Percentiles rank a stretch among this genome's conserved stretches.
These are phyloP conservation scores for Trichosanthes truncata DNA, from an alignment of 306 rosid genomes.

Conservation along the genomic window DNA sequence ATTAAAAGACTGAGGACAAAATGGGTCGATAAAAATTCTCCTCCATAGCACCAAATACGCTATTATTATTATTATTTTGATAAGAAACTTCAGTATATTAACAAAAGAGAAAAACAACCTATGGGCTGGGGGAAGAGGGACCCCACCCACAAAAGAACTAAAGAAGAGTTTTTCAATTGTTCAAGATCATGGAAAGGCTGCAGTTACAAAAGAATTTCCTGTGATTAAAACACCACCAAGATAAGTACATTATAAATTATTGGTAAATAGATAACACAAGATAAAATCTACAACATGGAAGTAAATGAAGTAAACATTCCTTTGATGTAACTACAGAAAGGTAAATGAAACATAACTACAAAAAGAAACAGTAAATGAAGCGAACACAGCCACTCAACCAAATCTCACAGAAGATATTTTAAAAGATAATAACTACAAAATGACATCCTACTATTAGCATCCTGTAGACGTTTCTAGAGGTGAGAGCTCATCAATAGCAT, in stretches of 20 bases:
- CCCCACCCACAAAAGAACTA: too few relatives aligned
- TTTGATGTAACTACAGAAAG: neutral
- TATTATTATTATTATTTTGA: too few relatives aligned
- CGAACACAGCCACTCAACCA: neutral
- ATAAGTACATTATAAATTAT: too few relatives aligned
- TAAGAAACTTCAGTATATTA: too few relatives aligned
- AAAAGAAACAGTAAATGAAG: neutral
- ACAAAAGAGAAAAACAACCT: too few relatives aligned
- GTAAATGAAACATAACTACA: neutral
- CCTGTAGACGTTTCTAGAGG: neutral
- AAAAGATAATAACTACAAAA: neutral
- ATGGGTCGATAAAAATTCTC: neutral
- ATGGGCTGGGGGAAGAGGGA: too few relatives aligned
- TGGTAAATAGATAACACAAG: neutral
- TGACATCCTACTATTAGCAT: neutral
- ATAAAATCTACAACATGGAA: neutral
- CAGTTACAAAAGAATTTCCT: too few relatives aligned
- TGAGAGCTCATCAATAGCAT: neutral
- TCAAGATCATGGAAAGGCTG: too few relatives aligned
- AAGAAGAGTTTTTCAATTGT: too few relatives aligned
- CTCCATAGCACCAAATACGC: neutral
- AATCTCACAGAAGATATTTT: neutral
- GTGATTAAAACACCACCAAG: neutral
- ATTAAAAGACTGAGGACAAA: neutral
- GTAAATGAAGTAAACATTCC: neutral